A percentile compares a stretch with the other conserved stretches of the same genome.
Evolutionary conservation across 768 basidiomycete species (phyloP).

Genomic region (Pisolithus sp.): DNA sequence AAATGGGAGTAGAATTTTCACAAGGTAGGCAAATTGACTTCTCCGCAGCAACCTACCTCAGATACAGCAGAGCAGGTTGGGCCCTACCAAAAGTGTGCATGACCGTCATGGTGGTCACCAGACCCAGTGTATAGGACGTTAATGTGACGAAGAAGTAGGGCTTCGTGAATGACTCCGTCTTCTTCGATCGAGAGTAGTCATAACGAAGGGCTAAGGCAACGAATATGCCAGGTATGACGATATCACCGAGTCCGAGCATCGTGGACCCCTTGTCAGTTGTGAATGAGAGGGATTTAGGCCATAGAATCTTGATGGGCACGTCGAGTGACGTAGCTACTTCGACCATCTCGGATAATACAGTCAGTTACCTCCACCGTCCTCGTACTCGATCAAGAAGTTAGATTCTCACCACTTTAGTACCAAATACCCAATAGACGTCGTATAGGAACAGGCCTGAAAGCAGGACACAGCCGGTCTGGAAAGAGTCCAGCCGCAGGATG

Average conservation of each 20-base stretch:
- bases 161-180: conserved; percentile 43
- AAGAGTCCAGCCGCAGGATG: conserved; percentile 81
- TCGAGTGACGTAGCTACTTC: conserved; percentile 87
- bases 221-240: conserved; percentile 64
- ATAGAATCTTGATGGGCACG: conserved; percentile 89
- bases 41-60: conserved; percentile 49
- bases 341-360: conserved; percentile 61
- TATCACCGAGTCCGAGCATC: conserved; percentile 90
- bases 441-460: conserved; percentile 85
- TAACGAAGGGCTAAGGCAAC: conserved; percentile 82
- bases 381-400: neutral
- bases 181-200: conserved; percentile 50
- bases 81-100: conserved; percentile 75
- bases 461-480: conserved; percentile 78
- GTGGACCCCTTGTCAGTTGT: conserved; percentile 56
- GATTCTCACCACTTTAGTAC: conserved; percentile 67
- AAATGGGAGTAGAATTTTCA: neutral
- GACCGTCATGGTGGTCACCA: conserved; percentile 71
- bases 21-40: neutral
- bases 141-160: conserved; percentile 74
- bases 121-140: conserved; percentile 65
- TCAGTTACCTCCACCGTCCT: no score
- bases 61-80: conserved; percentile 90
- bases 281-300: conserved; percentile 62
- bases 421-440: conserved; percentile 95